Base-by-base conservation (phyloP, 2,329 filamentous ascomycete genomes). In the Cladosporium oxysporum region DNA sequence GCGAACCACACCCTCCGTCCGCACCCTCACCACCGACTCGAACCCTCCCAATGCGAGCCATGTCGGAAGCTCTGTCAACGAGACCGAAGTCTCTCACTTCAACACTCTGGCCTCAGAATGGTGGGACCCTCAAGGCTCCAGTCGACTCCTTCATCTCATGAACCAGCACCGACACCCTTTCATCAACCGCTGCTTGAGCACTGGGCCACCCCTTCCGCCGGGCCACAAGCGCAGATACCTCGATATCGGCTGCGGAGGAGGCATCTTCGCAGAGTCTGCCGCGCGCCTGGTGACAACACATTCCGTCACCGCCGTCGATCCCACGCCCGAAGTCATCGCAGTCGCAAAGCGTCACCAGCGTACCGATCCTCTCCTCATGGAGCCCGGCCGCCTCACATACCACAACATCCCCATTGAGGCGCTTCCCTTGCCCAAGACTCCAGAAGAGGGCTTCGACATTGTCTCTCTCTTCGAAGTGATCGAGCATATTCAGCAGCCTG, bases 121-220 rank as follows among this genome's bases (percentile, higher is more conserved):
- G 95, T 99, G 95, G 95, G 93, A 98, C 79, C 91, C 94, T 1
- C 89, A 97, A 76, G 95, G 95, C 61, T 90, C 94, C 7, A 97
- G 93, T 4, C 88, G 94, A 47, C 88, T 97, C 66, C 88, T 99
- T 2, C 95, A 99, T 79, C 89, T 97, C 71, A 98, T 99, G 94
- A 98, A 99, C 81, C 95, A 95, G 1, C 87, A 97, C 55, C 93
- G 95, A 37, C 93, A 98, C 81, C 89, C 93, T 79, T 98, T 98
- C 80, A 95, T 97, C 77, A 84, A 84, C 26, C 80, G 82, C 69
- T 97, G 94, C 76, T 65, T 71, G 23, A 78, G 83, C 69, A 84
- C 86, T 23, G 82, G 85, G 55, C 79, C 80, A 53, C 74, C 70
- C 55, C 65, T 71, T 66, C 73, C 66, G 2, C 64, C 68, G 26